These are phyloP conservation scores for Tuber indicum DNA, from an alignment of 495 filamentous ascomycete species.

Conservation along the genomic window DNA sequence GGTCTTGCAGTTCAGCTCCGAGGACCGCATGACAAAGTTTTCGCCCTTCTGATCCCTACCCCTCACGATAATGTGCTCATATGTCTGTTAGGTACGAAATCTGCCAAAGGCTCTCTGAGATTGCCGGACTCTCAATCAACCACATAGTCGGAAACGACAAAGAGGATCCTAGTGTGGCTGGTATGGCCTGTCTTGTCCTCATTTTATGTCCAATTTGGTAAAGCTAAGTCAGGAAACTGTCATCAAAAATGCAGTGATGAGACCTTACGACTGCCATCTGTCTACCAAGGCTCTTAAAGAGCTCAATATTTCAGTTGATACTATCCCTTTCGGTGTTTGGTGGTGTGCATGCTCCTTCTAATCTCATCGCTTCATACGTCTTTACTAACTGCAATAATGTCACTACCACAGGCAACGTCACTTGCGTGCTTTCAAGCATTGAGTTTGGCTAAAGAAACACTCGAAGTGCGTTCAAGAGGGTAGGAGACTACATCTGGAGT, in stretches of 20 bases:
- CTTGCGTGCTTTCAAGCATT: conserved; percentile 38
- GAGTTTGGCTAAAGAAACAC: not conserved
- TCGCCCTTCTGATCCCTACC: not conserved
- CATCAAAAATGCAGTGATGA: conserved; percentile 30
- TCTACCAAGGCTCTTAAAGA: conserved; percentile 69
- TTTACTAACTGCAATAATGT: conserved; percentile 10
- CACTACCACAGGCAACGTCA: conserved; percentile 28
- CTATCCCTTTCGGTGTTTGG: conserved; percentile 73
- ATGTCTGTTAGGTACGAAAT: conserved; percentile 60
- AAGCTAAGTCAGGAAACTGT: conserved; percentile 16
- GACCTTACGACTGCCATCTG: conserved; percentile 85
- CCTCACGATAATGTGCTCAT: not conserved
- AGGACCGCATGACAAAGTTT: conserved; percentile 75
- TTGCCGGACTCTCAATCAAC: conserved; percentile 68
- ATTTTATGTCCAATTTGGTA: not conserved
- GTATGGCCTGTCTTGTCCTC: conserved; percentile 46
- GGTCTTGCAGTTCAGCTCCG: conserved; percentile 80
- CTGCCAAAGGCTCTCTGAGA: conserved; percentile 69
- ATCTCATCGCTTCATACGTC: not conserved
- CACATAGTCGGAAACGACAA: conserved; percentile 66
- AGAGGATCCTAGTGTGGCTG: conserved; percentile 65
- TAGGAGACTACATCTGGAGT: not conserved
- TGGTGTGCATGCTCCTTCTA: conserved; percentile 54
- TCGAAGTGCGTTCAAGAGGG: not conserved
- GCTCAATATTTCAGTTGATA: conserved; percentile 67